Evolutionary conservation across 768 basidiomycete genomes (phyloP).

Genomic region (Coprinopsis strossmayeri): DNA sequence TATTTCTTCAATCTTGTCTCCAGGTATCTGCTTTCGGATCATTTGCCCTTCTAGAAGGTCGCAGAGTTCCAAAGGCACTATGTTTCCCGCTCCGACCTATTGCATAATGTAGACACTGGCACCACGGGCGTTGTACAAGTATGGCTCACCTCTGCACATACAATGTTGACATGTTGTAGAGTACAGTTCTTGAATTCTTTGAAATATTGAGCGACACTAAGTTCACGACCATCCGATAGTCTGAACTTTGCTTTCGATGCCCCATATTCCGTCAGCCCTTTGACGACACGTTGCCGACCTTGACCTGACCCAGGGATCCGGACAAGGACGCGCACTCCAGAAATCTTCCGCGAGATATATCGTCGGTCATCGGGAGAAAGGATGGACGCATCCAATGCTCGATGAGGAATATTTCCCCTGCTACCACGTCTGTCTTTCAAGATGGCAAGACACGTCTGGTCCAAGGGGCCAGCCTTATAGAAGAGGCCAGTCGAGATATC

Average conservation of each 20-base stretch:
- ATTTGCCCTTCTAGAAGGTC: constrained; percentile 59
- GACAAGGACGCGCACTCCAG: constrained; percentile 35
- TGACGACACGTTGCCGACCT: constrained; percentile 52
- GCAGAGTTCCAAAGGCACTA: constrained; percentile 68
- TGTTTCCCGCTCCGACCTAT: constrained; percentile 59
- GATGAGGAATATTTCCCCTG: constrained; percentile 7
- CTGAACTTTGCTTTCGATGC: constrained; percentile 51
- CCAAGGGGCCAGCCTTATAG: constrained; percentile 60
- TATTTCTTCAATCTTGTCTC: constrained; percentile 60
- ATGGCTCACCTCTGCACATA: constrained; percentile 55
- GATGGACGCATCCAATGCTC: constrained; percentile 24
- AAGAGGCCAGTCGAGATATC: constrained; percentile 78
- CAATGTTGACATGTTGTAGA: constrained; percentile 53
- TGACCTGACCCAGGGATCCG: constrained; percentile 23
- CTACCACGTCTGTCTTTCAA: constrained; percentile 21
- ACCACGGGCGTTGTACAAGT: not conserved
- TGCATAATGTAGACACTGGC: no score
- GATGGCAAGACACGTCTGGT: constrained; percentile 53
- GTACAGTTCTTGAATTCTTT: constrained; percentile 40
- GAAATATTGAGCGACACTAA: constrained; percentile 61
- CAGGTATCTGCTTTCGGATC: constrained; percentile 64
- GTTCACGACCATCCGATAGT: constrained; percentile 42
- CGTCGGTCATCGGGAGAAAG: constrained; percentile 45
- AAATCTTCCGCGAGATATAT: constrained; percentile 48
- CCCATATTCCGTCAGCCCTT: constrained; percentile 48